phyloP scores from a whole-genome alignment of 2,329 filamentous ascomycete genomes.

The Fusarium globosum region DNA sequence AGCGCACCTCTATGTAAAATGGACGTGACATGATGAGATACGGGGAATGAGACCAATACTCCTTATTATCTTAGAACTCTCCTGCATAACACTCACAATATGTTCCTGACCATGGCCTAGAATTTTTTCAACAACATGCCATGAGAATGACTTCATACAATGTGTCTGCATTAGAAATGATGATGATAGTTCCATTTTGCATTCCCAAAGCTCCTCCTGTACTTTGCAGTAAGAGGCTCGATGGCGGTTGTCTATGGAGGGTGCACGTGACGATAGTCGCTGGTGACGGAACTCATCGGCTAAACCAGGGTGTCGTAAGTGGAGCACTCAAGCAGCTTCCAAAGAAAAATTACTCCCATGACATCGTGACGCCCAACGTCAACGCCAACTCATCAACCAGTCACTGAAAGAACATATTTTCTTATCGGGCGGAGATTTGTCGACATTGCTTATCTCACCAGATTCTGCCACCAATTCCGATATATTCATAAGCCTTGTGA shows the following conservation, averaged over 20 bases:
- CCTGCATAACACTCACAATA: not conserved
- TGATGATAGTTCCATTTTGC: not conserved
- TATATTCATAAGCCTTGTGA: not conserved
- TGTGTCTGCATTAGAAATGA: not conserved
- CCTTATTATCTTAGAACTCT: not conserved
- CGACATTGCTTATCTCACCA: not conserved
- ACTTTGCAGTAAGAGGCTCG: not conserved
- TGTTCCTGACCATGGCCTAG: not conserved
- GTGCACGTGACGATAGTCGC: constrained; percentile 38
- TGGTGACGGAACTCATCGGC: constrained; percentile 28
- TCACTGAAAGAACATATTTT: constrained; percentile 30
- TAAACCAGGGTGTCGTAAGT: constrained; percentile 34
- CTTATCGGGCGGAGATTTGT: constrained; percentile 18
- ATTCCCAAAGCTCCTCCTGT: not conserved
- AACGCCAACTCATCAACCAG: constrained; percentile 33
- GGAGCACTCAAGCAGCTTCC: constrained; percentile 20
- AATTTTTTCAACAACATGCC: not conserved
- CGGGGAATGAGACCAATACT: not conserved
- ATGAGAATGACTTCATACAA: not conserved
- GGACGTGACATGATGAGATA: not conserved
- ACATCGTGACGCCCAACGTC: constrained; percentile 43
- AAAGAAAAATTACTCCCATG: constrained; percentile 45
- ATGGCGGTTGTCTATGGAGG: not conserved
- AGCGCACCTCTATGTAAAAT: not conserved
- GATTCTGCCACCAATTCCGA: not conserved